Base-by-base conservation (phyloP, 306 rosid genomes). In the Astragalus glycyphyllos region DNA sequence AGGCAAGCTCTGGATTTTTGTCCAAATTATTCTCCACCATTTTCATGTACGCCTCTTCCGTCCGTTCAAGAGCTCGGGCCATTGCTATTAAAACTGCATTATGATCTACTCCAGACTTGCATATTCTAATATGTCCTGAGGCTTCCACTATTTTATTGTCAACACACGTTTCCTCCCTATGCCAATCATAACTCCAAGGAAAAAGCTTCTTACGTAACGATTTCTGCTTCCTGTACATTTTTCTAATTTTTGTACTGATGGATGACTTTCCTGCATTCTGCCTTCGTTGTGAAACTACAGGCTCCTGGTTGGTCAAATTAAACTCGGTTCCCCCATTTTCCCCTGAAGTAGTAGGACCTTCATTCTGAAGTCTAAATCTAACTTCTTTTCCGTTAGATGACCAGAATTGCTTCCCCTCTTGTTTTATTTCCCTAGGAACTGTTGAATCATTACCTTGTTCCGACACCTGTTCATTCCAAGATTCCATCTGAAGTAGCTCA, bases 141-240 rank as follows among this genome's bases (percentile, higher is more conserved):
- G 74, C 70, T 32, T 83, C 86, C 51, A 71, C 46, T 65, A 76
- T 34, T 78, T 79, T 86, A 48, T 78, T 65, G 15, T 83, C 79
- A 42, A 55, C 50, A 73, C 46, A 49, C 38, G 35, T 29, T 69
- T 78, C 90, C 75, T 81, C 87, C 74, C 84, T 81, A 58, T 86
- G 86, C 87, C 87, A 86, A 73, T 83, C 90, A 78, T 74, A 83
- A 78, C 82, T 86, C 90, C 90, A 86, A 46, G 84, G 90, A 59
- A 86, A 86, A 53, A 80, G 82, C 44, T 83, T 86, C 58, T 86
- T 86, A n/a, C 85, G 69, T 50, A 86, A 64, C 50, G 87, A 80
- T 53, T 82, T 85, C n/a, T 60, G 87, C 78, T 80, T 86, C 75
- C 82, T 62, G 68, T 82, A 81, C 86, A 81, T 84, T 50, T 77